Evolutionary conservation across 108 stramenopile species (phyloP).

Genomic region (Parietichytrium sp.): DNA sequence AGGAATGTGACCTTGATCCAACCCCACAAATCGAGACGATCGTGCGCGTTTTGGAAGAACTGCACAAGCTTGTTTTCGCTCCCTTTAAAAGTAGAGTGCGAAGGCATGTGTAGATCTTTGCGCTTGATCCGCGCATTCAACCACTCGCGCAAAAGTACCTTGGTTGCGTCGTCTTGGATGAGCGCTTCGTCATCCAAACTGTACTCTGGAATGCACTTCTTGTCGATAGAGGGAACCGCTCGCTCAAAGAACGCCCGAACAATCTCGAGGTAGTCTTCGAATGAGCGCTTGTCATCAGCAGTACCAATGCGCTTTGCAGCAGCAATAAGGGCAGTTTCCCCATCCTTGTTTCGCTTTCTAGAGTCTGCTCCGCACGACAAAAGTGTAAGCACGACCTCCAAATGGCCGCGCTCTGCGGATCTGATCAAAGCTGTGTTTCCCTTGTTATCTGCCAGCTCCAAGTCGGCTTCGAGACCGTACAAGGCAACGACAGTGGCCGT

Average conservation of each 20-base stretch:
- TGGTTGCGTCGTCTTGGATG: neutral
- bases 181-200: neutral
- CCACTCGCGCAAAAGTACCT: neutral
- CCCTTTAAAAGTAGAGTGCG: neutral
- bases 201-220: neutral
- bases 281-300: neutral
- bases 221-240: neutral
- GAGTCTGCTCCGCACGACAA: neutral
- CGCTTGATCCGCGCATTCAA: neutral
- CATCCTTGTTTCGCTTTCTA: neutral
- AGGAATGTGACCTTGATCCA: constrained; percentile 24
- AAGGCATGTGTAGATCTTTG: neutral
- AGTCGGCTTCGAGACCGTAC: neutral
- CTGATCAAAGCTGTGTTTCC: neutral
- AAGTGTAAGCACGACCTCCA: neutral
- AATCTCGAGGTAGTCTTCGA: neutral
- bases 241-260: neutral
- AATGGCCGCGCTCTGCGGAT: neutral
- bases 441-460: neutral
- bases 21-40: neutral
- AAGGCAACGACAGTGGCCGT: neutral
- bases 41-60: neutral
- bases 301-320: neutral
- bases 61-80: neutral
- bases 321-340: neutral